Percentiles rank a stretch among this genome's conserved stretches.
Conservation (phyloP, 768 basidiomycete genomes). For the Clathrus columnatus region DNA sequence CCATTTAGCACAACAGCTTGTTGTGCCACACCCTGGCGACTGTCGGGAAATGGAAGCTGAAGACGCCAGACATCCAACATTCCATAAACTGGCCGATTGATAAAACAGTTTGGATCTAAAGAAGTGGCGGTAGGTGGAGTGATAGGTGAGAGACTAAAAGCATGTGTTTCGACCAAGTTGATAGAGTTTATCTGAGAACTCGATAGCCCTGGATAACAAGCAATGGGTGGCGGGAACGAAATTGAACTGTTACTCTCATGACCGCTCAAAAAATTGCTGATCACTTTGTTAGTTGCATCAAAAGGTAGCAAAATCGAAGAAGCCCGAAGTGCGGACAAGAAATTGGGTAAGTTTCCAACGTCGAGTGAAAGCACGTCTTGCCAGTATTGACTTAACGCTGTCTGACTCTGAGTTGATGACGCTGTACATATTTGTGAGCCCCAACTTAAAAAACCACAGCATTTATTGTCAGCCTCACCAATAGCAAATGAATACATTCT, state of each 20-base stretch:
- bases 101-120: slow-evolving; percentile 46
- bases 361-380: slow-evolving; percentile 39
- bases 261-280: slow-evolving; percentile 34
- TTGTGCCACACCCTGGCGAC: slow-evolving; percentile 30
- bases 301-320: slow-evolving; percentile 51
- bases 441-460: background rate
- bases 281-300: slow-evolving; percentile 33
- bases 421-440: slow-evolving; percentile 28
- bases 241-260: slow-evolving; percentile 24
- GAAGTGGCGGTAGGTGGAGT: slow-evolving; percentile 21
- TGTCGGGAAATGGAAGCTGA: slow-evolving; percentile 48
- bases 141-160: slow-evolving; percentile 39
- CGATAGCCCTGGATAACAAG: slow-evolving; percentile 50
- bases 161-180: slow-evolving; percentile 38
- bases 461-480: slow-evolving; percentile 30
- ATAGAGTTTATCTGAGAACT: slow-evolving; percentile 32
- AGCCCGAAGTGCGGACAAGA: slow-evolving; percentile 37
- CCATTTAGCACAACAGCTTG: slow-evolving; percentile 45
- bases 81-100: slow-evolving; percentile 54
- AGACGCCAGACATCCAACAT: slow-evolving; percentile 48
- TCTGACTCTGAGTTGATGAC: slow-evolving; percentile 43
- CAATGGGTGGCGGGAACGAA: slow-evolving; percentile 49
- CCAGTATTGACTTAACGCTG: slow-evolving; percentile 48
- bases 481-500: slow-evolving; percentile 52
- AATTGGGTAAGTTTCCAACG: slow-evolving; percentile 32